These are phyloP conservation scores for Amanita fuliginea DNA, from an alignment of 768 basidiomycete genomes.

Conservation along the genomic window DNA sequence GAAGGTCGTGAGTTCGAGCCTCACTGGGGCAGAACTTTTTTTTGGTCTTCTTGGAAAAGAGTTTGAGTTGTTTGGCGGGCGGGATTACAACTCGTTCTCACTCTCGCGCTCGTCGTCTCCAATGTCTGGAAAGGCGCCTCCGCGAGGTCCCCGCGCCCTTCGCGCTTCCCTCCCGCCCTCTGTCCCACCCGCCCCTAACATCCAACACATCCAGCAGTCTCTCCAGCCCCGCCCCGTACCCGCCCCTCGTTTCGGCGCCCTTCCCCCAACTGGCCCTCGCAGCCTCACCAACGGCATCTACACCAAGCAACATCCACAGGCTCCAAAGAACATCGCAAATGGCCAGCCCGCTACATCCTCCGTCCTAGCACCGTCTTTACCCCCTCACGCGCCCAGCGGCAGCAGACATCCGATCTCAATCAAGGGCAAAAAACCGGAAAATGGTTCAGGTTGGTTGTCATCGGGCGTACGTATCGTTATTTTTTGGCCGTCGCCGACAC, in stretches of 20 bases:
- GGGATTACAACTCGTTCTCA: background rate
- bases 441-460: slow-evolving; percentile 7
- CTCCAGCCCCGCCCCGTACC: slow-evolving; percentile 11
- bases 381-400: slow-evolving; percentile 16
- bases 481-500: background rate
- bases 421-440: slow-evolving; percentile 26
- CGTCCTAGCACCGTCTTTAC: slow-evolving; percentile 13
- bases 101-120: background rate
- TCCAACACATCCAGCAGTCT: slow-evolving; percentile 16
- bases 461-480: slow-evolving; percentile 16
- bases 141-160: slow-evolving; percentile 63
- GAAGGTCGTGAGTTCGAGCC: slow-evolving; percentile 66
- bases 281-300: slow-evolving; percentile 36
- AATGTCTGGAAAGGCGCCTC: slow-evolving; percentile 76
- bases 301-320: slow-evolving; percentile 16
- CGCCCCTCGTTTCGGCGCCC: slow-evolving; percentile 34
- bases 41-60: background rate
- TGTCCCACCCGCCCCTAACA: slow-evolving; percentile 7
- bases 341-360: slow-evolving; percentile 17
- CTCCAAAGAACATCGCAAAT: slow-evolving; percentile 34
- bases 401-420: slow-evolving; percentile 25
- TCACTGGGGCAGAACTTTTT: slow-evolving; percentile 42
- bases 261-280: slow-evolving; percentile 58
- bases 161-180: slow-evolving; percentile 32
- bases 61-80: slow-evolving; percentile 4